A percentile compares a stretch with the other conserved stretches of the same genome.
Evolutionary conservation across 163 green algal species (phyloP).

Genomic region (Scenedesmus sp.): DNA sequence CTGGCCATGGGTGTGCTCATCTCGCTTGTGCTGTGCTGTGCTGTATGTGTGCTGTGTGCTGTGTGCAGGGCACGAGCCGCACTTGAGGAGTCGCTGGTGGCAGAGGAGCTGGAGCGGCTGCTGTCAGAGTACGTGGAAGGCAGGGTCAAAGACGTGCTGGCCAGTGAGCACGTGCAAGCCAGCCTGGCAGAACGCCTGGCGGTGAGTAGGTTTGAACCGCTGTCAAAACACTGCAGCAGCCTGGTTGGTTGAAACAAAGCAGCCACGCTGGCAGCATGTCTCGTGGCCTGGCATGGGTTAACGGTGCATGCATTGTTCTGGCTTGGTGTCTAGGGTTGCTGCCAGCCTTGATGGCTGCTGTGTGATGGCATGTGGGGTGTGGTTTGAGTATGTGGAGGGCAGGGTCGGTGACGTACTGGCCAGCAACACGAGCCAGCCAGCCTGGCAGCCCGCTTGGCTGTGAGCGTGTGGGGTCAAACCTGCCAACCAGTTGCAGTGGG

Average conservation of each 20-base stretch:
- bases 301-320: too few relatives aligned
- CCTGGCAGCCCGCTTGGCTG: slow-evolving; percentile 40
- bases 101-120: slow-evolving; percentile 42
- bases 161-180: slow-evolving; percentile 53
- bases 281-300: too few relatives aligned
- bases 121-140: slow-evolving; percentile 38
- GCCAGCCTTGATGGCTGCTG: too few relatives aligned
- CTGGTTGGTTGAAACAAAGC: too few relatives aligned
- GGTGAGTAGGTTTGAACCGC: too few relatives aligned
- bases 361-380: background rate
- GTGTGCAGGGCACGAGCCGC: slow-evolving; percentile 27
- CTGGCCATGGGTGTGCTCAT: too few relatives aligned
- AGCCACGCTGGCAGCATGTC: too few relatives aligned
- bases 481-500: too few relatives aligned
- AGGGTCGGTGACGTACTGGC: slow-evolving; percentile 35
- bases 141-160: slow-evolving; percentile 42
- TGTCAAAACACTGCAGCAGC: too few relatives aligned
- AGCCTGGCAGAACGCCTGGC: slow-evolving; percentile 44
- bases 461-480: too few relatives aligned
- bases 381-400: slow-evolving; percentile 6
- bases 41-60: background rate
- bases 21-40: too few relatives aligned
- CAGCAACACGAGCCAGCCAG: slow-evolving; percentile 48
- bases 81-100: slow-evolving; percentile 34
- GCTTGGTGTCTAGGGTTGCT: too few relatives aligned